These are phyloP conservation scores for Silene uniflora DNA, from an alignment of 148 eudicot genomes.

Conservation along the genomic window DNA sequence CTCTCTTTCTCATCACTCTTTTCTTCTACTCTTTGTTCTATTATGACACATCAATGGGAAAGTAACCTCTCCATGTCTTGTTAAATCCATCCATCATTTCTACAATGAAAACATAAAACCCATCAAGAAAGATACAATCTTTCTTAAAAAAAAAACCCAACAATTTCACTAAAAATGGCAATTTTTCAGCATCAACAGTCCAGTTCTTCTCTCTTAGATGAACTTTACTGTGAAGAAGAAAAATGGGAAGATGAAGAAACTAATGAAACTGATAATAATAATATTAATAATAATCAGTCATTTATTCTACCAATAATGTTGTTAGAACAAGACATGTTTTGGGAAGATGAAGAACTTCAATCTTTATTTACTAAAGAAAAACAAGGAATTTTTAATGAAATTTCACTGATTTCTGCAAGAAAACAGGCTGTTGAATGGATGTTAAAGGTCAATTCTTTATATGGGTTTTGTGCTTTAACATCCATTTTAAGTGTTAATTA, in stretches of 20 bases:
- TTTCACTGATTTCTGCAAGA: conserved; percentile 24
- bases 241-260: conserved; percentile 32
- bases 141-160: conserved; percentile 1
- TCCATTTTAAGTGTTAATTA: conserved; percentile 65
- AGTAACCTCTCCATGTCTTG: background rate
- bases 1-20: too few species aligned
- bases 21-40: too few species aligned
- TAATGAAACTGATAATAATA: conserved; percentile 8
- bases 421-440: conserved; percentile 69
- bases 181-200: conserved; percentile 28
- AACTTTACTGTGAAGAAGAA: conserved; percentile 70
- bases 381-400: background rate
- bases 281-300: background rate
- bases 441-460: conserved; percentile 48
- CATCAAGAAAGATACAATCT: conserved; percentile 1
- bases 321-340: conserved; percentile 44
- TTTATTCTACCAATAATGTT: conserved; percentile 20
- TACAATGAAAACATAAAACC: background rate
- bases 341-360: conserved; percentile 64
- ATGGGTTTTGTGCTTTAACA: conserved; percentile 59
- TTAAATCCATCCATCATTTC: conserved; percentile 12
- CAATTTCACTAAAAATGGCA: conserved; percentile 27
- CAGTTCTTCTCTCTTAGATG: conserved; percentile 43
- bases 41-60: conserved; percentile 13
- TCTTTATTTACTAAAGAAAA: conserved; percentile 53